A percentile compares a stretch with the other conserved stretches of the same genome.
phyloP scores from a whole-genome alignment of 495 filamentous ascomycete species.

The Hyaloscypha variabilis region DNA sequence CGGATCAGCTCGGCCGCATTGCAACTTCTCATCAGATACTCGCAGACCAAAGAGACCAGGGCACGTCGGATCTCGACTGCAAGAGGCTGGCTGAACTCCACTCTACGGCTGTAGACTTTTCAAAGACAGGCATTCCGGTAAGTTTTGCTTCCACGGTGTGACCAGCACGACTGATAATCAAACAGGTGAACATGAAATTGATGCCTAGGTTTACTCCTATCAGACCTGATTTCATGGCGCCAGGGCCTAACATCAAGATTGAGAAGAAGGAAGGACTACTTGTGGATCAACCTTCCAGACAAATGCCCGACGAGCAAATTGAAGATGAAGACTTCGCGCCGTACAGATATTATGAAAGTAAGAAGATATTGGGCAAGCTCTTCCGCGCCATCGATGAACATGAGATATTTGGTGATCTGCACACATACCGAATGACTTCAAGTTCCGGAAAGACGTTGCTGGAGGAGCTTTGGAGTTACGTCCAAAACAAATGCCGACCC shows the following conservation, averaged over 20 bases:
- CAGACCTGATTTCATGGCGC: conserved; percentile 66
- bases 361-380: conserved; percentile 69
- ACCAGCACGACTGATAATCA: background rate
- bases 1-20: conserved; percentile 71
- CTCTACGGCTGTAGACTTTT: conserved; percentile 79
- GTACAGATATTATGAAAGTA: conserved; percentile 61
- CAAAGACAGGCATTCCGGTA: conserved; percentile 73
- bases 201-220: conserved; percentile 41
- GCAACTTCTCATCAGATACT: conserved; percentile 66
- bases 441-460: conserved; percentile 37
- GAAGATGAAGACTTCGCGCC: conserved; percentile 42
- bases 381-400: conserved; percentile 74
- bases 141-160: background rate
- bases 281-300: conserved; percentile 28
- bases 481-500: conserved; percentile 33
- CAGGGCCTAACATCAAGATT: conserved; percentile 59
- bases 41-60: conserved; percentile 58
- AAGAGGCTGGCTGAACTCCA: conserved; percentile 61
- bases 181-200: conserved; percentile 36
- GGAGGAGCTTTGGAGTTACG: conserved; percentile 44
- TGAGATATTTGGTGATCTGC: conserved; percentile 53
- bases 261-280: conserved; percentile 31
- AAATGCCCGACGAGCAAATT: conserved; percentile 29
- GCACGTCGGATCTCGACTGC: conserved; percentile 60
- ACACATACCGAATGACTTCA: background rate